Evolutionary conservation across 805 yeast genomes (phyloP).

Genomic region (Cyberlindnera bimundalis): DNA sequence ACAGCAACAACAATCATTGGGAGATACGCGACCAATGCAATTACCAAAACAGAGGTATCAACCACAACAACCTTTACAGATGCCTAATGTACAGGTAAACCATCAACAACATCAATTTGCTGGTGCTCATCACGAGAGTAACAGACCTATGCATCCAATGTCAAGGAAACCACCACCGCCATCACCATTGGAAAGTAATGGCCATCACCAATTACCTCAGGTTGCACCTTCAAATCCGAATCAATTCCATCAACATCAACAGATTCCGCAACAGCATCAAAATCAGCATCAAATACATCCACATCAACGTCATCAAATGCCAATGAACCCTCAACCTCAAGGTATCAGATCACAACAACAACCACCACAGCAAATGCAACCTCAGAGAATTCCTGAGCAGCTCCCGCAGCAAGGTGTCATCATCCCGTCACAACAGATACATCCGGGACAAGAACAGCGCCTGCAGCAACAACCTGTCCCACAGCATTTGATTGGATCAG

Average conservation of each 20-base stretch:
- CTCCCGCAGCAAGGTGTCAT: too few relatives aligned
- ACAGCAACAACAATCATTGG: neutral
- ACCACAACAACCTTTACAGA: constrained; percentile 2
- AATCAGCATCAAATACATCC: constrained; percentile 15
- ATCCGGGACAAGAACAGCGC: constrained; percentile 17
- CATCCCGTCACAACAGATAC: neutral
- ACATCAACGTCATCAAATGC: constrained; percentile 15
- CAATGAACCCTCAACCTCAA: neutral
- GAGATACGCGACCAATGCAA: neutral
- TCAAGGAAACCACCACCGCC: constrained; percentile 7
- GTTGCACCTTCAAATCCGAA: too few relatives aligned
- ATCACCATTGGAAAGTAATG: neutral
- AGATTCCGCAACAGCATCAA: neutral
- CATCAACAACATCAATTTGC: neutral
- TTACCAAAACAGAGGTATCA: neutral
- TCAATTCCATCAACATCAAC: too few relatives aligned
- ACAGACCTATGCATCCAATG: neutral
- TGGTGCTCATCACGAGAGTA: neutral
- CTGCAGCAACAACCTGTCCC: constrained; percentile 21
- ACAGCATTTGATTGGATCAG: neutral
- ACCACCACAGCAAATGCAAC: constrained; percentile 13
- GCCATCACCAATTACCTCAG: constrained; percentile 12
- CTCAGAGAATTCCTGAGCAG: neutral
- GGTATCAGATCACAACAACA: neutral
- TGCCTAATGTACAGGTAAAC: neutral